These are phyloP conservation scores for Bryoerythrophyllum caledonicum DNA, from an alignment of 225 moss, liverwort and hornwort species.

Conservation along the genomic window DNA sequence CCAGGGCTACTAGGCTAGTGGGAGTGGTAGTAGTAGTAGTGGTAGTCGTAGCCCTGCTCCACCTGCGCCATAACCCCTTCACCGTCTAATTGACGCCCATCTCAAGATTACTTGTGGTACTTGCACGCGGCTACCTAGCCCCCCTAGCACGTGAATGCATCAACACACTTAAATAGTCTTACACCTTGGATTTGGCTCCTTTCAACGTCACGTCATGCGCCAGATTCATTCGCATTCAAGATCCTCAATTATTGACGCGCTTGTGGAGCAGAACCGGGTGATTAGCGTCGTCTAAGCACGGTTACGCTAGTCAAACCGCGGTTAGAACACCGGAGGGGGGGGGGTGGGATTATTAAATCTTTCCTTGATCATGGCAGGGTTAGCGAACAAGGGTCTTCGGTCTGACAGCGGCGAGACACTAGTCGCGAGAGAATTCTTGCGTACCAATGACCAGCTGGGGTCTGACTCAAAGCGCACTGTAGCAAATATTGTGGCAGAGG, in stretches of 20 bases:
- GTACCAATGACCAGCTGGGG: constrained; percentile 26
- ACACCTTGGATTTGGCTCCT: constrained; percentile 51
- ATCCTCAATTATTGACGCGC: constrained; percentile 49
- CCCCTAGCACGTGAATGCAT: constrained; percentile 50
- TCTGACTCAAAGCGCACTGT: constrained; percentile 37
- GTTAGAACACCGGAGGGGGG: not conserved
- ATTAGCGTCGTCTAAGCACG: not conserved
- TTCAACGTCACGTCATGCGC: constrained; percentile 59
- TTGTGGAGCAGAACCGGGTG: constrained; percentile 12
- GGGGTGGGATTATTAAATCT: not conserved
- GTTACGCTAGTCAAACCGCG: not conserved
- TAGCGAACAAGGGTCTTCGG: not conserved
- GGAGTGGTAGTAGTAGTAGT: no score
- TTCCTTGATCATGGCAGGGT: not conserved
- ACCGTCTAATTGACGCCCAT: constrained; percentile 43
- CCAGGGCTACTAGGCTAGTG: no score
- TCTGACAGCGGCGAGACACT: constrained; percentile 21
- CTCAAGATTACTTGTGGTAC: constrained; percentile 37
- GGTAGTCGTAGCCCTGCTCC: constrained; percentile 23
- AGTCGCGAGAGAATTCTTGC: not conserved
- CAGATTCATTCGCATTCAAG: constrained; percentile 56
- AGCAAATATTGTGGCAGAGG: constrained; percentile 49
- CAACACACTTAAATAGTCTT: constrained; percentile 37
- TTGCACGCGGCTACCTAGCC: constrained; percentile 35
- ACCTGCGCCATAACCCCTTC: constrained; percentile 24